phyloP scores from a whole-genome alignment of 1,284 basidiomycete genomes.

The Malassezia obtusa region DNA sequence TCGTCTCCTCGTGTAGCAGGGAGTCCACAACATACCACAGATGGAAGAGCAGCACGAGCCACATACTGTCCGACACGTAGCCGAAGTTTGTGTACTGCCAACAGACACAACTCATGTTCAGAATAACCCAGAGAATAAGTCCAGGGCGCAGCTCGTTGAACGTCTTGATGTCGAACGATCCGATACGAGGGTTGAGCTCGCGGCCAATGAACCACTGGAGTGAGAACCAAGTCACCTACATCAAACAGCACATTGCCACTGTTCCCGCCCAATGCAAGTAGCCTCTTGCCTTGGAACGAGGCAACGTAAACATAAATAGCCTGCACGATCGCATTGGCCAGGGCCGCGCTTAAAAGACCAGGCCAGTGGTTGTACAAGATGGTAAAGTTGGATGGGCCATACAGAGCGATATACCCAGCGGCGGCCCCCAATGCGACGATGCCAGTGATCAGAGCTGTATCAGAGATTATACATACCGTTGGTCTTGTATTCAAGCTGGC shows the following conservation, averaged over 20 bases:
- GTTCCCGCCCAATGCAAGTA: constrained; percentile 87
- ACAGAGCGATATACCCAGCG: constrained; percentile 59
- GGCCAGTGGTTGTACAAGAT: constrained; percentile 87
- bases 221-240: constrained; percentile 53
- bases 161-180: constrained; percentile 84
- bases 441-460: constrained; percentile 72
- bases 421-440: constrained; percentile 55
- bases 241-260: constrained; percentile 80
- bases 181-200: constrained; percentile 78
- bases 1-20: constrained; percentile 51
- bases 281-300: constrained; percentile 58
- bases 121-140: constrained; percentile 83
- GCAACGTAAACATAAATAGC: constrained; percentile 63
- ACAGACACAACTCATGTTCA: constrained; percentile 84
- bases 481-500: constrained; percentile 73
- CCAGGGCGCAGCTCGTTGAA: constrained; percentile 77
- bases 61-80: constrained; percentile 77
- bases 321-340: constrained; percentile 62
- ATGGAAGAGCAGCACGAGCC: constrained; percentile 78
- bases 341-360: constrained; percentile 72
- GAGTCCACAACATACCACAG: constrained; percentile 72
- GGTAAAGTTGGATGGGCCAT: constrained; percentile 70
- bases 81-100: constrained; percentile 77
- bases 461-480: constrained; percentile 60
- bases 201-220: constrained; percentile 88